These are phyloP conservation scores for Fusarium paranaense DNA, from an alignment of 2,329 filamentous ascomycete genomes.

Conservation along the genomic window DNA sequence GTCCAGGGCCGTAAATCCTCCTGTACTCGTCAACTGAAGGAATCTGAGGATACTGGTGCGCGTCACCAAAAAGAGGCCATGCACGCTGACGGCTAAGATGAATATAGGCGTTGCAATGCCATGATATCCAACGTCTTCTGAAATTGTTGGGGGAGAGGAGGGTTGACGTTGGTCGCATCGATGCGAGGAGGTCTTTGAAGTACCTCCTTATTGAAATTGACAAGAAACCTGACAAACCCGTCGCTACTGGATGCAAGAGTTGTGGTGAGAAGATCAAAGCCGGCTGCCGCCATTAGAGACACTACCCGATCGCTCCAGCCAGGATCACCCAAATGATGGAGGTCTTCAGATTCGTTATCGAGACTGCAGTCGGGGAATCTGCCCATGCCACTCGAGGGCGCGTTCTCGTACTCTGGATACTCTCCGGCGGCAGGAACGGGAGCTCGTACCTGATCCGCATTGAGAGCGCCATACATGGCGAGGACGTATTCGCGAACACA, in stretches of 20 bases:
- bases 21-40: not conserved
- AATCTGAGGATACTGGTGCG: not conserved
- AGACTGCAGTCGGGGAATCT: not conserved
- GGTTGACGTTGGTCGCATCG: conserved; percentile 1
- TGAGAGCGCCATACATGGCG: conserved; percentile 4
- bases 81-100: conserved; percentile 8
- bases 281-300: conserved; percentile 5
- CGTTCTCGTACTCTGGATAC: not conserved
- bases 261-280: conserved; percentile 7
- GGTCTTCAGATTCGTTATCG: not conserved
- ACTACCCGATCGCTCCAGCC: not conserved
- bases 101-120: conserved; percentile 10
- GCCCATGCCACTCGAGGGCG: not conserved
- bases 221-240: not conserved
- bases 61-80: not conserved
- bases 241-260: not conserved
- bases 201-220: not conserved
- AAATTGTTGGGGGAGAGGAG: not conserved
- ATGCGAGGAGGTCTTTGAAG: not conserved
- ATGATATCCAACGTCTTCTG: not conserved
- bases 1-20: not conserved
- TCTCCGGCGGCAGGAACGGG: not conserved
- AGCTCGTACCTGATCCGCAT: not conserved
- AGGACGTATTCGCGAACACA: conserved; percentile 7
- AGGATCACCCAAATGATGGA: not conserved